Conservation (phyloP, 495 filamentous ascomycete genomes). For the Penicillium desertorum region DNA sequence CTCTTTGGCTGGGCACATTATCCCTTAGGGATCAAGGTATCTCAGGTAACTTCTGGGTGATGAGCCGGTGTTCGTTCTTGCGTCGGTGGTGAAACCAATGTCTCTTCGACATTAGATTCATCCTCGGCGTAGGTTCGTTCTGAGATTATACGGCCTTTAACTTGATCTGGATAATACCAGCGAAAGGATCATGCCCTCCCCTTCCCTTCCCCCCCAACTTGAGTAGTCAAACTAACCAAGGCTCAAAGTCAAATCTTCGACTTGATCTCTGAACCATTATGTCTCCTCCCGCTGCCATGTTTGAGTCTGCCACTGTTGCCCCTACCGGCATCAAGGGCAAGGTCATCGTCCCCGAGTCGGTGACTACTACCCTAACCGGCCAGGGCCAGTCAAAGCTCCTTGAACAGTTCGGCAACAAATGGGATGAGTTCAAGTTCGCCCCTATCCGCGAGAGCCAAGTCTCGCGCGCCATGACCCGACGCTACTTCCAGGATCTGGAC, state of each 20-base stretch:
- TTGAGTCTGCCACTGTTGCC: constrained; percentile 38
- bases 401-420: constrained; percentile 63
- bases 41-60: constrained; percentile 58
- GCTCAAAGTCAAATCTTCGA: constrained; percentile 38
- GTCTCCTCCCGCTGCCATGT: constrained; percentile 70
- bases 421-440: constrained; percentile 76
- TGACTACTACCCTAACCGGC: constrained; percentile 36
- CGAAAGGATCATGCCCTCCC: constrained; percentile 90
- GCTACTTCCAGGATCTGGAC: constrained; percentile 89
- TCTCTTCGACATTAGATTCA: not conserved
- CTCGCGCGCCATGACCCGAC: constrained; percentile 85
- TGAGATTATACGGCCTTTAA: constrained; percentile 95
- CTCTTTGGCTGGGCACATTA: constrained; percentile 41
- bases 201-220: constrained; percentile 23
- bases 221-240: constrained; percentile 39
- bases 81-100: constrained; percentile 17
- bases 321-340: constrained; percentile 51
- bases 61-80: constrained; percentile 67
- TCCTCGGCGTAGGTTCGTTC: constrained; percentile 54
- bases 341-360: constrained; percentile 40
- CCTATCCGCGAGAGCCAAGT: constrained; percentile 89
- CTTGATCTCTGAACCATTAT: constrained; percentile 53
- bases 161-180: constrained; percentile 99
- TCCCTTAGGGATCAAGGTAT: constrained; percentile 59
- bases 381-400: constrained; percentile 52